Base-by-base conservation (phyloP, 2,329 filamentous ascomycete species). In the Diaporthe sp. region DNA sequence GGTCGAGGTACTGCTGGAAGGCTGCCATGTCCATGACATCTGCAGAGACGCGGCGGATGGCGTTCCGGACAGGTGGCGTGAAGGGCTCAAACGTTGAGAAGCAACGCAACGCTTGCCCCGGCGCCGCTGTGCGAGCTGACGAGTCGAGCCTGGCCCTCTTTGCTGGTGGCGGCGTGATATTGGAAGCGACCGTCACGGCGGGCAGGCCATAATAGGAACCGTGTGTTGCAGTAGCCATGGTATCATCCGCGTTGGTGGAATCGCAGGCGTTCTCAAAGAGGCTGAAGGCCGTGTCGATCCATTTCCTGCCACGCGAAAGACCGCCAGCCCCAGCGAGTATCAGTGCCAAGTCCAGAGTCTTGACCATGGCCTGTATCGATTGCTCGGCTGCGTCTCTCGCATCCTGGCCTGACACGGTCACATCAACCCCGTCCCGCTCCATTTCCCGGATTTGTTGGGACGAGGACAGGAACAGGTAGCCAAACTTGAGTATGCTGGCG, bases 261-360 rank as follows among this genome's bases (percentile, higher is more conserved):
- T 72, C 51, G 79, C 79, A 83, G 7, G 81, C 78, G 12, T 76
- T 75, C 67, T 84, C 82, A 15, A 91, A 84, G 37, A 86, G 67
- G 4, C 83, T 81, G 34, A 94, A 79, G 0, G 88, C 87, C 57
- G 83, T 80, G 74, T 92, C 87, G 61, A 92, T 87, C 82, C 88
- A 90, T 4, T 17, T 65, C 28, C 83, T 80, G 10, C 90, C 88
- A 73, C 94, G 86, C 1, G 81, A 75, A 42, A 82, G 77, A 0
- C 89, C 87, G 1, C 90, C 90, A 0, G 89, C 93, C 1, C 94
- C 94, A 0, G 94, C 91, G 72, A 95, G 89, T 61, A 98, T 94
- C 59, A 97, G 84, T 0, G 94, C 92, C 82, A 92, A 91, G 79
- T 98, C 96, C 2, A 98, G 87, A 1, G 88, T 84, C 72, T 88